phyloP scores from a whole-genome alignment of 495 filamentous ascomycete species.

The Parathielavia hyrcaniae region DNA sequence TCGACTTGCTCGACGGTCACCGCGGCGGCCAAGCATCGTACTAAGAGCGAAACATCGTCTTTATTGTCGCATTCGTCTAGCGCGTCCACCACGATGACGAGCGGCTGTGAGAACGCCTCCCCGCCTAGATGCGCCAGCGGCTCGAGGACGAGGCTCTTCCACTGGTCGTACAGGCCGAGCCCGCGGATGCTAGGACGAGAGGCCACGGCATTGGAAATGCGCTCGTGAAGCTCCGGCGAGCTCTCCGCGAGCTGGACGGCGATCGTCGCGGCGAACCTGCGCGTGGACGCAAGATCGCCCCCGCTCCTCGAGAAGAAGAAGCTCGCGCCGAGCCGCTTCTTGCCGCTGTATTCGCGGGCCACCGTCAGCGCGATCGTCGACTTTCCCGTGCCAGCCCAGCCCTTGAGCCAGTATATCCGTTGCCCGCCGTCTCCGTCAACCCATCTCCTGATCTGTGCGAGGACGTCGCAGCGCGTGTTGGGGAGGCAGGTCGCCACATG shows the following conservation, averaged over 20 bases:
- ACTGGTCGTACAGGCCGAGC: neutral
- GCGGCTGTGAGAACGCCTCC: neutral
- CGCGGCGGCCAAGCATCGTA: neutral
- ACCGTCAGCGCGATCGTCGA: neutral
- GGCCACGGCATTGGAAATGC: neutral
- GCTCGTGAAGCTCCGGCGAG: neutral
- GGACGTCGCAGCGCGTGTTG: neutral
- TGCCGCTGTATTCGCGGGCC: neutral
- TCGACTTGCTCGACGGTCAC: neutral
- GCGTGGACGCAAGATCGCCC: neutral
- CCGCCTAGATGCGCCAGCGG: neutral
- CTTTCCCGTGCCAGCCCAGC: neutral
- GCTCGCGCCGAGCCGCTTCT: neutral
- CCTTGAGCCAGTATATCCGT: slow-evolving; percentile 1
- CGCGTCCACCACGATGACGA: neutral
- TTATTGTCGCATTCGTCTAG: neutral
- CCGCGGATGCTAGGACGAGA: neutral
- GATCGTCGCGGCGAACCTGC: neutral
- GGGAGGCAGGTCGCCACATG: neutral
- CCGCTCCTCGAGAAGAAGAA: neutral
- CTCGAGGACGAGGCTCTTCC: neutral
- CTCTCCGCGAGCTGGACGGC: neutral
- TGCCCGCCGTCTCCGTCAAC: neutral
- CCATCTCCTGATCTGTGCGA: slow-evolving; percentile 3
- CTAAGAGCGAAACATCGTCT: neutral